phyloP scores from a whole-genome alignment of 495 filamentous ascomycete species.

The Daldinia childiae region DNA sequence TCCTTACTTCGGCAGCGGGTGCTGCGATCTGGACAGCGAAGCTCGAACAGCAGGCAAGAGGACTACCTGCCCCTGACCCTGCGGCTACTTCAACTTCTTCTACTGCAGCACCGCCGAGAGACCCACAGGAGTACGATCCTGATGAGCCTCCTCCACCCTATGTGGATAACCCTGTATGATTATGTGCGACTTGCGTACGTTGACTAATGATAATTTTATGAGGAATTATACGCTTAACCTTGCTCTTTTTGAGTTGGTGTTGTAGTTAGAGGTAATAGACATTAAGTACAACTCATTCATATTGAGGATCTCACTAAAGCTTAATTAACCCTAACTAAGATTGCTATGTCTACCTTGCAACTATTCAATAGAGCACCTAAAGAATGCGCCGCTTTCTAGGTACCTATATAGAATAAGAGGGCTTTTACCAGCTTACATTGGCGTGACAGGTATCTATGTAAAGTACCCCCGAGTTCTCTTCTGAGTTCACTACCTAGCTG shows the following conservation, averaged over 20 bases:
- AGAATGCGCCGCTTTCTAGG: neutral
- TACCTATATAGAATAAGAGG: neutral
- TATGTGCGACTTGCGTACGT: slow-evolving; percentile 2
- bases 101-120: neutral
- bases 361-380: neutral
- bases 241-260: neutral
- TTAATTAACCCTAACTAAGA: neutral
- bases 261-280: neutral
- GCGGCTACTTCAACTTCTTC: neutral
- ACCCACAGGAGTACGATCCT: slow-evolving; percentile 39
- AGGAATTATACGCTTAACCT: neutral
- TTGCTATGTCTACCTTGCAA: neutral
- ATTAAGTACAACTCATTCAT: neutral
- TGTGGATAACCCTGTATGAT: slow-evolving; percentile 48
- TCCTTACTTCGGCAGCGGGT: slow-evolving; percentile 80
- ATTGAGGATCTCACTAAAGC: neutral
- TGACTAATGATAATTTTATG: slow-evolving; percentile 5
- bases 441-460: neutral
- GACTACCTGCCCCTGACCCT: neutral
- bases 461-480: neutral
- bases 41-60: slow-evolving; percentile 53
- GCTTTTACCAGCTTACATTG: neutral
- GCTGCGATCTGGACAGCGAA: slow-evolving; percentile 86
- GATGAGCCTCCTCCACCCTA: slow-evolving; percentile 47
- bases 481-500: neutral